phyloP scores from a whole-genome alignment of 495 filamentous ascomycete species.

The Penicillium paxilli region DNA sequence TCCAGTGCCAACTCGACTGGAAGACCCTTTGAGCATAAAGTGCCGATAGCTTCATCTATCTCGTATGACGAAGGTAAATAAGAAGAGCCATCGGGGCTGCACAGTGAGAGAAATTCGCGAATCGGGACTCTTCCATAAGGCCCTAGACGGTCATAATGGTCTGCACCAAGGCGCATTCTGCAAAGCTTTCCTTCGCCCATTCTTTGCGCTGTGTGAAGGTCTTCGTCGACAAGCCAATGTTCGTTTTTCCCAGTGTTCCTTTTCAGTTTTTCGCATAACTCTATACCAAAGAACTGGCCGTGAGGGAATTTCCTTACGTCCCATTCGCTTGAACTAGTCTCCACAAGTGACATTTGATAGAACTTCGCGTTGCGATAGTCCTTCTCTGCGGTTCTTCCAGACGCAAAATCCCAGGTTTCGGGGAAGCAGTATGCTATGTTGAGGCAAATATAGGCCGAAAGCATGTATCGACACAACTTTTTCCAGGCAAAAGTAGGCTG shows the following conservation, averaged over 20 bases:
- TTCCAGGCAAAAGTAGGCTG: too few species aligned
- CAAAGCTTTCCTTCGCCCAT: too few species aligned
- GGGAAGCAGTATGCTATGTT: not conserved
- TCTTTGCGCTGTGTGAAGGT: too few species aligned
- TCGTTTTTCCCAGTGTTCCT: not conserved
- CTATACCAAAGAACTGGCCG: not conserved
- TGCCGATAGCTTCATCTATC: too few species aligned
- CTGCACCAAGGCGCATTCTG: not conserved
- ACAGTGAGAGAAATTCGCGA: slow-evolving; percentile 9
- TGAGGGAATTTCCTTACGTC: not conserved
- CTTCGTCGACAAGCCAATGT: too few species aligned
- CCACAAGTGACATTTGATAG: slow-evolving; percentile 10
- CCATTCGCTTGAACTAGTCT: too few species aligned
- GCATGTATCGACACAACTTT: not conserved
- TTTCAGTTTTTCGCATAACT: not conserved
- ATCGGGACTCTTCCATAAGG: slow-evolving; percentile 11
- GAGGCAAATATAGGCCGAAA: not conserved
- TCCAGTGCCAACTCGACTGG: slow-evolving; percentile 16
- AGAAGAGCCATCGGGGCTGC: not conserved
- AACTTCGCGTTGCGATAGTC: slow-evolving; percentile 21
- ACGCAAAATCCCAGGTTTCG: slow-evolving; percentile 2
- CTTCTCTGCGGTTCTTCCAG: not conserved
- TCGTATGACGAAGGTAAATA: not conserved
- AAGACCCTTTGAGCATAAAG: slow-evolving; percentile 1
- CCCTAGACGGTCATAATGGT: not conserved